A percentile compares a stretch with the other conserved stretches of the same genome.
phyloP scores from a whole-genome alignment of 2,329 filamentous ascomycete genomes.

The Aspergillus bombycis region DNA sequence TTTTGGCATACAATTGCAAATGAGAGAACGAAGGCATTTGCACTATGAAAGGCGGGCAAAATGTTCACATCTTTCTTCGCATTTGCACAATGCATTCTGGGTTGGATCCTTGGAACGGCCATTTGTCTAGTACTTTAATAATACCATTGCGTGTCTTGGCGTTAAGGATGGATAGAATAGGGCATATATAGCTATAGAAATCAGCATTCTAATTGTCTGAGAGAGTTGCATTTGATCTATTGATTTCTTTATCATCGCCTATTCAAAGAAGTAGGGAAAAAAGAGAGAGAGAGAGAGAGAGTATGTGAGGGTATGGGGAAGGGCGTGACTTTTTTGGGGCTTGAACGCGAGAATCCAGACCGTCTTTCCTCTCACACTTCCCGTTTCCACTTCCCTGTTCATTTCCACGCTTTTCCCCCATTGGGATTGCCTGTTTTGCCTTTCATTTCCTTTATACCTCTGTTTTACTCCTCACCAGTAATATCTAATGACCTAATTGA shows the following conservation, averaged over 20 bases:
- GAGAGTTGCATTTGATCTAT: not conserved
- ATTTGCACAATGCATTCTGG: not conserved
- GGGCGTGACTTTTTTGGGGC: not conserved
- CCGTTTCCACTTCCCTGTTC: slow-evolving; percentile 9
- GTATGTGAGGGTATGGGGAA: not conserved
- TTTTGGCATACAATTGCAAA: not conserved
- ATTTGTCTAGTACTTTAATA: not conserved
- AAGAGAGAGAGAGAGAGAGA: not conserved
- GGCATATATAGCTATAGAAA: not conserved
- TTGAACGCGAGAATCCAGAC: not conserved
- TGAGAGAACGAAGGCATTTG: not conserved
- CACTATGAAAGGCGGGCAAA: not conserved
- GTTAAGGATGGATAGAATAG: not conserved
- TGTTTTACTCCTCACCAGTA: not conserved
- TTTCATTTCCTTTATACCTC: not conserved
- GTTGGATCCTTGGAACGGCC: not conserved
- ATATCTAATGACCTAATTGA: slow-evolving; percentile 3
- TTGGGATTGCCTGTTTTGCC: not conserved
- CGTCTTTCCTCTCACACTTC: slow-evolving; percentile 4
- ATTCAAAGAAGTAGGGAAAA: not conserved
- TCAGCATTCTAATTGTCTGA: not conserved
- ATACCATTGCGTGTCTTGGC: not conserved
- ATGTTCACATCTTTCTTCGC: not conserved
- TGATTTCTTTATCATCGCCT: not conserved
- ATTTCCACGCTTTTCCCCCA: not conserved